A percentile compares a stretch with the other conserved stretches of the same genome.
These are phyloP conservation scores for Spergularia azorica DNA, from an alignment of 179 eudicot genomes.

Conservation along the genomic window DNA sequence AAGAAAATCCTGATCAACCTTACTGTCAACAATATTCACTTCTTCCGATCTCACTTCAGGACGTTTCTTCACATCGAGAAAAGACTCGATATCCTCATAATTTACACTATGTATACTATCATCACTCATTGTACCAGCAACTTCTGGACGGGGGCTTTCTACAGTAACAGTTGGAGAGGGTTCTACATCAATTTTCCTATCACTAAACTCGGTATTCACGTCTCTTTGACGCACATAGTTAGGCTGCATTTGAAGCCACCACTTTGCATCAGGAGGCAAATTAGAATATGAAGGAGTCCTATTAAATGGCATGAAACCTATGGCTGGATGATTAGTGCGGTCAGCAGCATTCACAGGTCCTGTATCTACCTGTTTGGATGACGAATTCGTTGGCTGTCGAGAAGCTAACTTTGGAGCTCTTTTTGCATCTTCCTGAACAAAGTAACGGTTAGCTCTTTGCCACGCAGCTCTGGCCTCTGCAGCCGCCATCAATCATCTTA, in stretches of 20 bases:
- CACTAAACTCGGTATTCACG: conserved; percentile 32
- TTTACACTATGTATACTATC: conserved; percentile 21
- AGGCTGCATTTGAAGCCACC: conserved; percentile 85
- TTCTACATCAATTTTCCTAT: conserved; percentile 36
- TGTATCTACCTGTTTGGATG: conserved; percentile 49
- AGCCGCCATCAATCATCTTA: conserved; percentile 76
- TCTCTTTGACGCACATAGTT: conserved; percentile 45
- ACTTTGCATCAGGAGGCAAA: conserved; percentile 71
- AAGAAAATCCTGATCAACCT: conserved; percentile 43
- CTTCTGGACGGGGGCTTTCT: conserved; percentile 12
- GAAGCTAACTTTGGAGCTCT: conserved; percentile 95
- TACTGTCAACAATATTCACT: conserved; percentile 25
- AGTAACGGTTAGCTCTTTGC: conserved; percentile 96
- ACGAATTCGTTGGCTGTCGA: conserved; percentile 60
- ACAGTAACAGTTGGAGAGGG: conserved; percentile 16
- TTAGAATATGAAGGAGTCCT: conserved; percentile 48
- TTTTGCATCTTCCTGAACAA: conserved; percentile 97
- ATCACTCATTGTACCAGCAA: conserved; percentile 22
- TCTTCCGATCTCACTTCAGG: conserved; percentile 32
- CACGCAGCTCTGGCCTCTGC: conserved; percentile 97
- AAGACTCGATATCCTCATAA: conserved; percentile 27
- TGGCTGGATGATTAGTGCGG: conserved; percentile 36
- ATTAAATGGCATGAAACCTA: conserved; percentile 52
- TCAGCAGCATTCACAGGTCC: conserved; percentile 46
- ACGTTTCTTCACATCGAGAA: conserved; percentile 38